Evolutionary conservation across 306 rosid genomes (phyloP).

Genomic region (Glycine tomentella): DNA sequence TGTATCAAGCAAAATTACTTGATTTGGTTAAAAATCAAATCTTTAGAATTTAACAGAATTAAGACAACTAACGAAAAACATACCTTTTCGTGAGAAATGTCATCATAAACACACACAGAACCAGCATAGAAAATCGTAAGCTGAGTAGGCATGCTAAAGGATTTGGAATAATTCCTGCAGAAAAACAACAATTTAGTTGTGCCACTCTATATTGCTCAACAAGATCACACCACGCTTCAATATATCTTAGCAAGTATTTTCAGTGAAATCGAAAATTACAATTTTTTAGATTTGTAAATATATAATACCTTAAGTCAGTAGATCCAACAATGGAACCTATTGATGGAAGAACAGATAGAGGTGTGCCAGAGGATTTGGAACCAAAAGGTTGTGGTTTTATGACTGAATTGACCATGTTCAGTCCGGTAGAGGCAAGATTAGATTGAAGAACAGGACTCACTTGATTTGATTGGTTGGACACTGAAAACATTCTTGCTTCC

Average conservation of each 20-base stretch:
- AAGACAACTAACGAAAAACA: neutral
- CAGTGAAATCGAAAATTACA: no score
- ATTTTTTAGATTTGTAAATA: no score
- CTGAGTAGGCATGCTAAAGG: conserved; percentile 65
- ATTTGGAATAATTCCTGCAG: conserved; percentile 63
- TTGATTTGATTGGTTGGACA: conserved; percentile 61
- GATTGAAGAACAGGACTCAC: conserved; percentile 59
- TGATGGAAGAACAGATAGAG: no score
- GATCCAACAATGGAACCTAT: no score
- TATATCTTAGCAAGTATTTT: no score
- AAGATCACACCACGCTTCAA: no score
- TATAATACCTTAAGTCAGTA: no score
- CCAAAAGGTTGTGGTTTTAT: no score
- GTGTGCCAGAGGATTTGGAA: no score
- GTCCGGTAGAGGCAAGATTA: conserved; percentile 50
- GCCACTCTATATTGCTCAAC: no score
- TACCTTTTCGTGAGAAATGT: conserved; percentile 88
- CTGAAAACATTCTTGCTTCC: conserved; percentile 60
- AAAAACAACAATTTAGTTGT: neutral
- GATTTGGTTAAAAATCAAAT: no score
- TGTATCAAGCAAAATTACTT: neutral
- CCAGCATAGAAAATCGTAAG: conserved; percentile 91
- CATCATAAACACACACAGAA: conserved; percentile 79
- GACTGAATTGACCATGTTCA: conserved; percentile 28
- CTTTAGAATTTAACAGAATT: neutral